Evolutionary conservation across 73 alveolate species (phyloP).

Genomic region (Breviolum minutum): DNA sequence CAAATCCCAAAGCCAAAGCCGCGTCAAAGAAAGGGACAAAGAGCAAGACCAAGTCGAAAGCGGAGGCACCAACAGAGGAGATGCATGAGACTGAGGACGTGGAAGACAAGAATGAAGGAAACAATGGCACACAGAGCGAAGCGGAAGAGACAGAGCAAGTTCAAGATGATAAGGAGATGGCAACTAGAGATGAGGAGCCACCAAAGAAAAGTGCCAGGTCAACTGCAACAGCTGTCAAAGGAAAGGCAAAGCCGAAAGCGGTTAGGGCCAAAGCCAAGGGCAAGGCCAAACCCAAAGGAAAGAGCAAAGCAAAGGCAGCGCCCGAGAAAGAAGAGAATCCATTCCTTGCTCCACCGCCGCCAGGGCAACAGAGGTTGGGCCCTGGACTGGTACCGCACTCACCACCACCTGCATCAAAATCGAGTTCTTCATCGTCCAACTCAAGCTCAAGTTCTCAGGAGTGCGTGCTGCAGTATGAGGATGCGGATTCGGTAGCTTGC

Average conservation of each 20-base stretch:
- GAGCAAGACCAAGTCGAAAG: not conserved
- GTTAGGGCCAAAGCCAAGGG: not conserved
- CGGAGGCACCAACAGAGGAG: not conserved
- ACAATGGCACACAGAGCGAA: too few species aligned
- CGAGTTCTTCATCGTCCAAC: not conserved
- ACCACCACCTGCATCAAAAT: not conserved
- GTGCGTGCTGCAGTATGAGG: not conserved
- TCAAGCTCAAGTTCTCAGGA: not conserved
- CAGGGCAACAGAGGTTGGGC: not conserved
- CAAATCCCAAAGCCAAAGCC: not conserved
- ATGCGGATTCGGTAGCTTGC: not conserved
- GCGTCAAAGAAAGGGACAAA: not conserved
- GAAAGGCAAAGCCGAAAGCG: not conserved
- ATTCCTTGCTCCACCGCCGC: not conserved
- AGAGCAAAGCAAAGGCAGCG: not conserved
- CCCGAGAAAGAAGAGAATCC: not conserved
- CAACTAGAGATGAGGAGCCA: too few species aligned
- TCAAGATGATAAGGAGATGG: too few species aligned
- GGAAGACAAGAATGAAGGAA: too few species aligned
- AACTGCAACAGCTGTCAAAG: not conserved
- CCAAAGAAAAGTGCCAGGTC: too few species aligned
- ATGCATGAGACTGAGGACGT: too few species aligned
- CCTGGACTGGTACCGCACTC: too few species aligned
- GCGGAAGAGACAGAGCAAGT: too few species aligned
- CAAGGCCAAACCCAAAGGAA: not conserved